phyloP scores from a whole-genome alignment of 2,329 filamentous ascomycete species.

The Coniochaeta sp. region DNA sequence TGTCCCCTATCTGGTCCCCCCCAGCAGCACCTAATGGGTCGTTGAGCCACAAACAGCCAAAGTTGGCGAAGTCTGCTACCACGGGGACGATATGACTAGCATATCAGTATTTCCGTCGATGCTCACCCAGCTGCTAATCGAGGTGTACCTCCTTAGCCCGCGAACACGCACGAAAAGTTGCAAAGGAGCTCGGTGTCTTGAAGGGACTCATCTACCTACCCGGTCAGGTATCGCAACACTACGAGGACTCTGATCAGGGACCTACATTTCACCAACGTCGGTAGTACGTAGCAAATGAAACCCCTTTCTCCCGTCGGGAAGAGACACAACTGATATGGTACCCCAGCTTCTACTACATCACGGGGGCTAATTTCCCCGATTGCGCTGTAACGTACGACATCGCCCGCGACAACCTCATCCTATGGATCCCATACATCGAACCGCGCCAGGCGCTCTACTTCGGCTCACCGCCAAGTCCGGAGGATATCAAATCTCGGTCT shows the following conservation, averaged over 20 bases:
- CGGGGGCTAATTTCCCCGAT: slow-evolving; percentile 45
- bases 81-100: not conserved
- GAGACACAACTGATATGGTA: not conserved
- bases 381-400: slow-evolving; percentile 52
- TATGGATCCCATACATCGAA: slow-evolving; percentile 68
- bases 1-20: not conserved
- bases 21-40: not conserved
- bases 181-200: slow-evolving; percentile 36
- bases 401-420: slow-evolving; percentile 51
- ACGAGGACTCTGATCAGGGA: slow-evolving; percentile 51
- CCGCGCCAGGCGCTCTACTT: slow-evolving; percentile 55
- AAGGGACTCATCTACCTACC: slow-evolving; percentile 49
- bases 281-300: slow-evolving; percentile 37
- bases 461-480: slow-evolving; percentile 50
- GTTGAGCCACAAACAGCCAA: not conserved
- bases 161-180: slow-evolving; percentile 49
- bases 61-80: not conserved
- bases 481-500: slow-evolving; percentile 53
- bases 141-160: slow-evolving; percentile 32
- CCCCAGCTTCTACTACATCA: slow-evolving; percentile 50
- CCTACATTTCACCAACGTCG: slow-evolving; percentile 48
- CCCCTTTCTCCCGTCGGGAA: too few species aligned
- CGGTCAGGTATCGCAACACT: slow-evolving; percentile 41
- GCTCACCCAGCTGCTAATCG: not conserved
- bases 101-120: not conserved